Evolutionary conservation across 148 eudicot species (phyloP), one percentile per base, ranked within the genome.

Genomic region (Gaultheria prostrata): DNA sequence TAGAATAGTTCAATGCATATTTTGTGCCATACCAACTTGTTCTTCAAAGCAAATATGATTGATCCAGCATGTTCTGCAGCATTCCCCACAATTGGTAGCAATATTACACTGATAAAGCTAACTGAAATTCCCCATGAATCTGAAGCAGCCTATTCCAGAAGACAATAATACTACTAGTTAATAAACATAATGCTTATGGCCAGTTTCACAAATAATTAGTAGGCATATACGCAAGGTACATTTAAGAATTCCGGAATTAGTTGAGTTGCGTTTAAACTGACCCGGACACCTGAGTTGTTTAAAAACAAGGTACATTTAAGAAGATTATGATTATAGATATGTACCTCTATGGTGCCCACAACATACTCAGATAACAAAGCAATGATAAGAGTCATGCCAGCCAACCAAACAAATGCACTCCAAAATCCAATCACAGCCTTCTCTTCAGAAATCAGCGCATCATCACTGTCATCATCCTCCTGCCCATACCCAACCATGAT

Each of bases 41-140:
- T 92, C 85, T 85, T 94, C 61, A 87, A 90, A 26, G 95, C 95
- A 83, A 94, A 94, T 72, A 94, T 94, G 82, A 94, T 69, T 12
- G 98, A 91, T 69, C 94, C 93, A 48, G 98, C 98, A 88, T 94
- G 98, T 82, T 94, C 98, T 35, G 98, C 98, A 79, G 98, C 98
- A 85, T 94, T 94, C 39, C 98, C 98, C 20, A 94, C 94, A 12
- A 94, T 94, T 26, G 98, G 98, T 39, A 94, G 86, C 84, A 93
- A 83, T 8, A 94, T 94, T 13, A 94, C 88, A 89, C 96, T 91
- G 50, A 94, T 90, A 67, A 94, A 94, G 59, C 94, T 88, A 48
- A 94, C 84, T 3, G 95, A 88, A 75, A 94, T 87, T 2, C 93
- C 94, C 98, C 93, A 93, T 13, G 98, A 89, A 63, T 81, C 88